A percentile compares a stretch with the other conserved stretches of the same genome.
These are phyloP conservation scores for Penicillium tannophilum DNA, from an alignment of 495 filamentous ascomycete genomes.

Conservation along the genomic window DNA sequence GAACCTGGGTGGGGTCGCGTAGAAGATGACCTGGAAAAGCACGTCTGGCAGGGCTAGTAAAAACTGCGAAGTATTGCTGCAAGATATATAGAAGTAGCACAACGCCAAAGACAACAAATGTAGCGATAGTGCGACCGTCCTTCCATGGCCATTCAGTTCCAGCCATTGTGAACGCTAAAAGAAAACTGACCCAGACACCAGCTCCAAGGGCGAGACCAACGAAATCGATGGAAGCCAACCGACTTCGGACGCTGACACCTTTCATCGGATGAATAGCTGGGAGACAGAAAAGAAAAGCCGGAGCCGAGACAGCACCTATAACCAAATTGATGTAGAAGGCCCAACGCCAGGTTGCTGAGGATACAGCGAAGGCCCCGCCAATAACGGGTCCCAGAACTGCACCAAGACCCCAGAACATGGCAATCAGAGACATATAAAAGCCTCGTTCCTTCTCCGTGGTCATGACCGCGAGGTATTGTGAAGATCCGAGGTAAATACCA, in stretches of 20 bases:
- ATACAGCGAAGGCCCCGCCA: slow-evolving; percentile 49
- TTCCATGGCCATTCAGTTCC: slow-evolving; percentile 4
- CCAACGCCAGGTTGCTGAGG: slow-evolving; percentile 50
- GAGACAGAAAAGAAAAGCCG: slow-evolving; percentile 5
- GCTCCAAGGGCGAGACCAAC: background rate
- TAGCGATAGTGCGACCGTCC: slow-evolving; percentile 1
- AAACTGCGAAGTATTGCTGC: slow-evolving; percentile 13
- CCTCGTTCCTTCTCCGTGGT: slow-evolving; percentile 46
- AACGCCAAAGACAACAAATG: slow-evolving; percentile 2
- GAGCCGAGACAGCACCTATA: slow-evolving; percentile 39
- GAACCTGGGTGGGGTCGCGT: background rate
- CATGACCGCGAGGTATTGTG: slow-evolving; percentile 34
- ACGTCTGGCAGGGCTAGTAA: background rate
- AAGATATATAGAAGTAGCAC: background rate
- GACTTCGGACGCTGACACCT: background rate
- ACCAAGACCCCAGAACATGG: background rate
- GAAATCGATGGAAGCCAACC: slow-evolving; percentile 18
- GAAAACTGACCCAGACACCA: background rate
- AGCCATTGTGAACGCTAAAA: slow-evolving; percentile 3
- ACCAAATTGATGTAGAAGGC: slow-evolving; percentile 57
- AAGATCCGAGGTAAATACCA: slow-evolving; percentile 15
- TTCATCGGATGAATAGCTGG: background rate
- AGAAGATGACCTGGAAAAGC: slow-evolving; percentile 3
- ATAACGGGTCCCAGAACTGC: slow-evolving; percentile 42
- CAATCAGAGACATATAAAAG: slow-evolving; percentile 40